A percentile compares a stretch with the other conserved stretches of the same genome.
Evolutionary conservation across 164 flowering plant genomes (phyloP).

Genomic region (Aristolochia californica): DNA sequence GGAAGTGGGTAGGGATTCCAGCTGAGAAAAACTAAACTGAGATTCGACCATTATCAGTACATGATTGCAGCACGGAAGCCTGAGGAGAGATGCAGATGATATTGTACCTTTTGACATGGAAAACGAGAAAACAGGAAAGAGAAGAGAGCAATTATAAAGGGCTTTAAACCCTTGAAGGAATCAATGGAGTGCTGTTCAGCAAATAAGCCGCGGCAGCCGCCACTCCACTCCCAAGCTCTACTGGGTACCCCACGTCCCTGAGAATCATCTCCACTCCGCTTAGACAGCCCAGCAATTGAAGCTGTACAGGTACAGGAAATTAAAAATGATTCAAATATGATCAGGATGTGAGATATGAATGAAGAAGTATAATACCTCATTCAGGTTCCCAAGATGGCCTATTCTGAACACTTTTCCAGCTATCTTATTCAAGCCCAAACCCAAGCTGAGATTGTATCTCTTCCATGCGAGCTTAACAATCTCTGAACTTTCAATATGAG

Average conservation of each 20-base stretch:
- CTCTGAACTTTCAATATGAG: constrained; percentile 75
- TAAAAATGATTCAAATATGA: no score
- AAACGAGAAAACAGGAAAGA: background rate
- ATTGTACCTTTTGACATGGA: no score
- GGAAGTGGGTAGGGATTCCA: no score
- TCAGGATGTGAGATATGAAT: background rate
- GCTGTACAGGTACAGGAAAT: no score
- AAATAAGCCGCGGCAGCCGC: constrained; percentile 79
- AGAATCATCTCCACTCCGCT: constrained; percentile 97
- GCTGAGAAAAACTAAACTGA: no score
- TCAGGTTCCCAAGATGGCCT: constrained; percentile 93
- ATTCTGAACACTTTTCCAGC: constrained; percentile 98
- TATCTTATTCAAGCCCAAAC: constrained; percentile 90
- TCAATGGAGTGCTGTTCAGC: constrained; percentile 65
- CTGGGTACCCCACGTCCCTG: constrained; percentile 88
- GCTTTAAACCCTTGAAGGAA: constrained; percentile 71
- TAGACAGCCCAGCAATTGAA: constrained; percentile 90
- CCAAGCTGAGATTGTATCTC: constrained; percentile 89
- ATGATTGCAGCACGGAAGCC: no score
- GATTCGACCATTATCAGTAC: no score
- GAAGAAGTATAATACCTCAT: constrained; percentile 49
- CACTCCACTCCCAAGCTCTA: constrained; percentile 86
- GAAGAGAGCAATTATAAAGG: constrained; percentile 1
- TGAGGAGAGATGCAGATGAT: no score
- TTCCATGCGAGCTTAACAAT: constrained; percentile 85